Base-by-base conservation (phyloP, 805 yeast species). In the Metschnikowia peoriensis region DNA sequence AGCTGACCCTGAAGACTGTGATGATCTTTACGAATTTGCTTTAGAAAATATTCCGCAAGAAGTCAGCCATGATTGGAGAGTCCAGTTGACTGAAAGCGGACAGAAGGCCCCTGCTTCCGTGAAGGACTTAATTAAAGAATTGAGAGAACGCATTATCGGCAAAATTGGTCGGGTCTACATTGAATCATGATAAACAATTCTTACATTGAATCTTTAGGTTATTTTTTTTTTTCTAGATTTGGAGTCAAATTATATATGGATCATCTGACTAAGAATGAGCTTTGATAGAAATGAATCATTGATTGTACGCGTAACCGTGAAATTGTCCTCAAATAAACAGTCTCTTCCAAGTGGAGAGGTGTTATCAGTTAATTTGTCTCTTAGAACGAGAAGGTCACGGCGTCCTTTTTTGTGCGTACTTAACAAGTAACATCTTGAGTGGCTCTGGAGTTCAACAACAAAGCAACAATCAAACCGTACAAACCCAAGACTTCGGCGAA, bases 401-500 rank as follows among this genome's bases (percentile, higher is more conserved):
- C 28, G 46, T 12, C 17, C n/a, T 27, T 27, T 34, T 37, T 32
- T 41, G 28, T 35, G 42, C 38, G 46, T 41, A 54, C 52, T 79
- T 83, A 88, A 80, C 96, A 89, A 66, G 78, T 70, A 61, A 89
- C 96, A 70, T 88, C 97, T 76, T 88, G 96, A 61, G 89, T 86
- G 64, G 98, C 98, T 82, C 96, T 88, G 60, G 99, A 92, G 88
- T 94, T 94, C 78, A 94, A 85, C 73, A 94, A 83, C 71, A 94
- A 84, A 61, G 99, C 99, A 63, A 94, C 98, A 83, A 94, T 94
- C 69, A 94, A 84, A 70, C 99, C 99, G 76, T 94, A 90, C 64
- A 94, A 86, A 80, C 99, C 98, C 78, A 92, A 84, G 63, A 92
- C 98, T 84, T 93, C 99, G 60, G 97, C 97, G 78, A 93, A 93